Percentiles rank a stretch among this genome's conserved stretches.
Conservation (phyloP, 768 basidiomycete species). For the Amanita fuliginea region DNA sequence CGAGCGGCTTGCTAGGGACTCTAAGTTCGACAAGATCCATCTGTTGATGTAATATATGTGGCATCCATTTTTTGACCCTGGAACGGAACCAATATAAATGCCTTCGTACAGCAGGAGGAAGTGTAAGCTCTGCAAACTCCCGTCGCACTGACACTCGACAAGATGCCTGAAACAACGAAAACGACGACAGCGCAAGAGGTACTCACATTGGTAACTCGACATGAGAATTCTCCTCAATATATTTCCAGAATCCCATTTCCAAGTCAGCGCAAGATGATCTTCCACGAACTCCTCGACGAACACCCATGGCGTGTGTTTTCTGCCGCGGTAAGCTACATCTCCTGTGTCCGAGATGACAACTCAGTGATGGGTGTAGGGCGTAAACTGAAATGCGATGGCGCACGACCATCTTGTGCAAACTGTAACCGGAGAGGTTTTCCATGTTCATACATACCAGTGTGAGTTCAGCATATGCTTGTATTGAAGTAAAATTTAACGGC, state of each 20-base stretch:
- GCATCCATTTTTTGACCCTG: not conserved
- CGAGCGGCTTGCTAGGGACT: not conserved
- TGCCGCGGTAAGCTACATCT: constrained; percentile 39
- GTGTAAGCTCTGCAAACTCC: not conserved
- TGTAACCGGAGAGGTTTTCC: constrained; percentile 49
- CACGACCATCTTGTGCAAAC: constrained; percentile 51
- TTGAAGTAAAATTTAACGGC: not conserved
- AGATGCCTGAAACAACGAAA: constrained; percentile 1
- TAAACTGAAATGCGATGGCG: constrained; percentile 66
- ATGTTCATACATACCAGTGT: constrained; percentile 60
- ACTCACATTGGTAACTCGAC: not conserved
- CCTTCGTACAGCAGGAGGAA: not conserved
- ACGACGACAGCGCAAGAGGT: not conserved
- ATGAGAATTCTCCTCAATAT: not conserved
- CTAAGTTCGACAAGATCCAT: not conserved
- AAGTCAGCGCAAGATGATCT: not conserved
- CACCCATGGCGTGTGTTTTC: constrained; percentile 66
- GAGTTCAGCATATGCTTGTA: constrained; percentile 18
- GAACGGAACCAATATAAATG: not conserved
- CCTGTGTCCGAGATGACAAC: not conserved
- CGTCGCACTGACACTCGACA: not conserved
- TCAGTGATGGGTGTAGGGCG: constrained; percentile 29
- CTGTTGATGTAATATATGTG: not conserved
- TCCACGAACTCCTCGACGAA: constrained; percentile 25
- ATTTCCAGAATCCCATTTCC: not conserved